Conservation (phyloP, 2,329 filamentous ascomycete genomes). For the Ceratocystis diversiconidia region DNA sequence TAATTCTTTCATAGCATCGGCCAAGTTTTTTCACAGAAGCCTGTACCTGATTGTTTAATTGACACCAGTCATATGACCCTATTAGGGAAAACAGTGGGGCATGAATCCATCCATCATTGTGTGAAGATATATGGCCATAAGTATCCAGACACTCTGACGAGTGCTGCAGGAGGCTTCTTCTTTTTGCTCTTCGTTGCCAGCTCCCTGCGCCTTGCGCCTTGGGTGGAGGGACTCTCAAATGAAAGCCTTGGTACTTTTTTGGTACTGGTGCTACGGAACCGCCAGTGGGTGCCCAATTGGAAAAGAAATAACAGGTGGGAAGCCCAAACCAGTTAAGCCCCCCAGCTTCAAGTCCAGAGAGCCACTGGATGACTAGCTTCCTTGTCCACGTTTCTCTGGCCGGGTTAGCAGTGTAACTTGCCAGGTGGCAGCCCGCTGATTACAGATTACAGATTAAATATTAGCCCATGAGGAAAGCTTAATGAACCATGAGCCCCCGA, state of each 20-base stretch:
- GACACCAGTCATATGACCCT: conserved; percentile 3
- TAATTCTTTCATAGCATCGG: background rate
- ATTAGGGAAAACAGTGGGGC: background rate
- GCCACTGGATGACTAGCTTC: background rate
- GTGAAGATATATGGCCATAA: background rate
- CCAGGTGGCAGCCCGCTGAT: background rate
- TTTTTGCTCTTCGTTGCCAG: background rate
- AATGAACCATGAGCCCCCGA: background rate
- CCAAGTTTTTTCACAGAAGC: background rate
- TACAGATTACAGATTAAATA: background rate
- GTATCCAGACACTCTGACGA: background rate
- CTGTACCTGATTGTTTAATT: conserved; percentile 1
- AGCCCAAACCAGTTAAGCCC: background rate
- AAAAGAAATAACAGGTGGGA: background rate
- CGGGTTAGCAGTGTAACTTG: background rate
- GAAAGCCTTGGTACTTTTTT: background rate
- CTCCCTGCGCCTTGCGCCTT: too few relatives aligned
- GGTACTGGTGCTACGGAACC: background rate
- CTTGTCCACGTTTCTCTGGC: background rate
- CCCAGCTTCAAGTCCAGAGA: background rate
- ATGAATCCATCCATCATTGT: background rate
- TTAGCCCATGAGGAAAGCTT: background rate
- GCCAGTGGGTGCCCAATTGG: background rate
- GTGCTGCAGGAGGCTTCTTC: too few relatives aligned
- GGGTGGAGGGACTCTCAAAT: background rate